These are phyloP conservation scores for Ajuga reptans DNA, from an alignment of 305 asterid species.

Conservation along the genomic window DNA sequence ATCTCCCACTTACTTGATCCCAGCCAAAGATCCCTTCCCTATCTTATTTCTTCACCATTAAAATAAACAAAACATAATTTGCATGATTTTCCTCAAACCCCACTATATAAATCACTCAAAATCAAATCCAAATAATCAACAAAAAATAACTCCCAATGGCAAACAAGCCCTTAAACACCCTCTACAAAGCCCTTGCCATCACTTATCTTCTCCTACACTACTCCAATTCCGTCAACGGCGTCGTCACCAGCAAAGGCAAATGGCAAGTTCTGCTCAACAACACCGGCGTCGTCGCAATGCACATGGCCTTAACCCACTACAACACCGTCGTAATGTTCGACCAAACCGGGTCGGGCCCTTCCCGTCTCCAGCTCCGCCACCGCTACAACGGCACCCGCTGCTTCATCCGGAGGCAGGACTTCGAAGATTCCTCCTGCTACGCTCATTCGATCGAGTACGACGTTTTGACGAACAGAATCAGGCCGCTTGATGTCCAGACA, in stretches of 20 bases:
- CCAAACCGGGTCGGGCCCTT: slow-evolving; percentile 30
- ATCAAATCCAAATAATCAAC: not conserved
- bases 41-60: not conserved
- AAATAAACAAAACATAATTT: not conserved
- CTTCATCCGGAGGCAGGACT: slow-evolving; percentile 4
- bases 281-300: slow-evolving; percentile 62
- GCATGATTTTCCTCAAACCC: slow-evolving; percentile 19
- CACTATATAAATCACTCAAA: slow-evolving; percentile 11
- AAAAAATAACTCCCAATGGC: slow-evolving; percentile 15
- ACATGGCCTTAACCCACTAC: slow-evolving; percentile 55
- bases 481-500: slow-evolving; percentile 37
- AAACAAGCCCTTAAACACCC: slow-evolving; percentile 1
- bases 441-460: slow-evolving; percentile 62
- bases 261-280: slow-evolving; percentile 47
- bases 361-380: slow-evolving; percentile 31
- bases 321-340: slow-evolving; percentile 54
- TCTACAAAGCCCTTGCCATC: slow-evolving; percentile 15
- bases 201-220: not conserved
- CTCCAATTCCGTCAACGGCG: not conserved
- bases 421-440: slow-evolving; percentile 38
- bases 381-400: slow-evolving; percentile 38
- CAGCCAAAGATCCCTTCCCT: slow-evolving; percentile 19
- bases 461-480: slow-evolving; percentile 30
- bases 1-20: not conserved
- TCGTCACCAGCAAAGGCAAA: slow-evolving; percentile 23